Evolutionary conservation across 1,284 basidiomycete genomes (phyloP), one percentile per base, ranked within the genome.

Genomic region (Anthracocystis walkeri): DNA sequence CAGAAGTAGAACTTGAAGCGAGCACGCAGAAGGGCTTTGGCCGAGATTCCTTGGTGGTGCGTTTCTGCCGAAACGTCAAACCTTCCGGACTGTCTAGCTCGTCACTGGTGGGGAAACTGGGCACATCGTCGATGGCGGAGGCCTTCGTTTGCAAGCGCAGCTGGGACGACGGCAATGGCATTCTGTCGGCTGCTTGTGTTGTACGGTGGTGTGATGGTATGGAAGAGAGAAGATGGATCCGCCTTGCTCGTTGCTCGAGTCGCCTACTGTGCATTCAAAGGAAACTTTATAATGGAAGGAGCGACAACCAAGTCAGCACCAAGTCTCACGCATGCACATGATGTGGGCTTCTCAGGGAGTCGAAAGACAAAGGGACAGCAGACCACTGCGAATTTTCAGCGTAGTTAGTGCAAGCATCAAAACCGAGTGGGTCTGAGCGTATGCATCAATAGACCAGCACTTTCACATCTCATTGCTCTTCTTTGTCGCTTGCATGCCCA

Each of bases 51-150:
- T 5, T 46, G 31, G 31, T 7, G 29, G 35, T 10, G 20, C 40
- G 11, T 16, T 40, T 6, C 29, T 14, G 54, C 7, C 51, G 51
- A 40, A 61, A 66, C 8, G 65, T 60, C 11, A 54, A 54, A 2
- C 33, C 48, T 18, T 67, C 54, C 8, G 54, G 21, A 12, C 12
- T 3, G 21, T 11, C 33, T 25, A 14, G 44, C 21, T 23, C 11
- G 14, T 38, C 20, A 40, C 25, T n/a, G 27, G 16, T 18, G 2
- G 21, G 20, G 18, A 59, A 59, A 4, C 49, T 46, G 7, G 59
- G 44, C 27, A 56, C 58, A 20, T 67, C 58, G 31, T 67, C 65
- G 29, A 61, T 44, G 7, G 41, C 38, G 12, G 49, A 33, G 49
- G 40, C 49, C 35, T 61, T 67, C 31, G 38, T 61, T n/a, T 61